Base-by-base conservation (phyloP, 2,329 filamentous ascomycete species). In the Alternaria solani region DNA sequence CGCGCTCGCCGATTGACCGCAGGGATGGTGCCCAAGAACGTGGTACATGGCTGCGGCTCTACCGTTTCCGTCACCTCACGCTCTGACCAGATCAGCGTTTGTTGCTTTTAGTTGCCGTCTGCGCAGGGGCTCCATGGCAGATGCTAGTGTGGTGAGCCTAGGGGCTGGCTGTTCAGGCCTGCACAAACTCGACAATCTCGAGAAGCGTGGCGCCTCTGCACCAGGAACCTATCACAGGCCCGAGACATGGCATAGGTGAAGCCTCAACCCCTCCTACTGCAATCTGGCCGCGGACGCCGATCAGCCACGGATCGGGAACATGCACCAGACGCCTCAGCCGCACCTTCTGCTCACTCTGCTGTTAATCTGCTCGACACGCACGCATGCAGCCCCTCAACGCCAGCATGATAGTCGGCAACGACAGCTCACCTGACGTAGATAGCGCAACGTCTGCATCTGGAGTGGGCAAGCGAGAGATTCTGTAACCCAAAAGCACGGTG, bases 21-120 rank as follows among this genome's bases (percentile, higher is more conserved):
- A 64, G 61, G 66, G 64, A 69, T 61, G 63, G 61, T 59, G 54
- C 55, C 68, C 63, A 61, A 58, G 62, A 67, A 63, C 59, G 61
- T 67, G 67, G 64, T 66, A 65, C 63, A 64, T 65, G 65, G 63
- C 63, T 64, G 52, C 59, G 46, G 55, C 51, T 59, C 59, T 65
- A 62, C 64, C 66, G 63, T 66, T 65, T 61, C 57, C 59, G 59
- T 60, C 59, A 54, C 48, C 46, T 62, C 55, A 43, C 53, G 57
- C 54, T 52, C 46, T 60, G 54, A 59, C 59, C 67, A 48, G 64
- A 66, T 66, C 61, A 65, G 59, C 62, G 51, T 57, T 66, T 55
- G 63, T 54, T 61, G 57, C 56, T 60, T 66, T 59, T 66, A 65
- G 66, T 51, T 61, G 44, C 59, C 61, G 60, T 60, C 60, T 43